phyloP scores from a whole-genome alignment of 257 asterid genomes.

The Gardenia jasminoides region DNA sequence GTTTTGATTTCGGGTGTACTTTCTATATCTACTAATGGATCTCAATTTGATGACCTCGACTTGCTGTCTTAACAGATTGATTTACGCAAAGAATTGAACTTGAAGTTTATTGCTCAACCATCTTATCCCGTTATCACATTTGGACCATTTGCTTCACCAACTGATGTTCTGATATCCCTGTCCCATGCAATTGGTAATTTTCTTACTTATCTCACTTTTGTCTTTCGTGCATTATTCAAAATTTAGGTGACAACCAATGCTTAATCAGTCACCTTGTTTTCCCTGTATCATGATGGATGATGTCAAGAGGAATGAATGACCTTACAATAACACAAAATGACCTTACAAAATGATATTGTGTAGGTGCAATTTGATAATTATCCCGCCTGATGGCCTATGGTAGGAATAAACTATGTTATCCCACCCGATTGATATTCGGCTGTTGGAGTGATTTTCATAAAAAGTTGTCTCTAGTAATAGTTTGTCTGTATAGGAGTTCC shows the following conservation, averaged over 20 bases:
- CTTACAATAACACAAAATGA: too few relatives aligned
- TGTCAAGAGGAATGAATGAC: too few relatives aligned
- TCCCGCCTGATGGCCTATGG: neutral
- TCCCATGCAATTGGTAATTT: conserved; percentile 78
- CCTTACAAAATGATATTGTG: neutral
- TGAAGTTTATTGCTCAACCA: conserved; percentile 56
- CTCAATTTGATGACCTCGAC: conserved; percentile 19
- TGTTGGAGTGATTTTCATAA: neutral
- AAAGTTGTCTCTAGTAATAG: neutral
- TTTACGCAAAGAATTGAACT: conserved; percentile 58
- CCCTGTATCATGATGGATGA: neutral
- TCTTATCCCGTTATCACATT: conserved; percentile 78
- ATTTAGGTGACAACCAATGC: neutral
- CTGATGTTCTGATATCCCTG: conserved; percentile 72
- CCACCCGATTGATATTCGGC: neutral
- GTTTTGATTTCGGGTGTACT: conserved; percentile 13
- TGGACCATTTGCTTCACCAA: conserved; percentile 91
- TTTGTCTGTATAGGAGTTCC: neutral
- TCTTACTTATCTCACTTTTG: conserved; percentile 2
- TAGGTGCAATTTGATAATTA: neutral
- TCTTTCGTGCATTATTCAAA: conserved; percentile 2
- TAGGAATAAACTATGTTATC: neutral
- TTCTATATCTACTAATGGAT: conserved; percentile 5
- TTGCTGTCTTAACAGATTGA: conserved; percentile 62
- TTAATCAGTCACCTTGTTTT: neutral